Percentiles rank a stretch among this genome's conserved stretches.
phyloP scores from a whole-genome alignment of 208 protist genomes.

The Leishmania tropica region DNA sequence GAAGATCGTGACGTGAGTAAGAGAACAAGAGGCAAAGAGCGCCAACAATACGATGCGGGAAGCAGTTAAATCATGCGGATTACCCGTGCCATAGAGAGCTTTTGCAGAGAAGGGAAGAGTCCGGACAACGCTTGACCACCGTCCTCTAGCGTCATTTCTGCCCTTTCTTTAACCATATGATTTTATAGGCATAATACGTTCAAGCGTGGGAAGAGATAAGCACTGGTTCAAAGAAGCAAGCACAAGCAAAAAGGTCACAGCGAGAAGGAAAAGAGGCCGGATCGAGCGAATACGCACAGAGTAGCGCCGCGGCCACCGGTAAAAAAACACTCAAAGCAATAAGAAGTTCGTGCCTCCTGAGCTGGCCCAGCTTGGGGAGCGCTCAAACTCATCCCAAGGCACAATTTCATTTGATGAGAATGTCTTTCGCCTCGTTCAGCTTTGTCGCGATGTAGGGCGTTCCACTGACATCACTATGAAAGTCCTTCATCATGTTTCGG shows the following conservation, averaged over 20 bases:
- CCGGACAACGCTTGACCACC: not conserved
- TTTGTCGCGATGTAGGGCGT: conserved; percentile 76
- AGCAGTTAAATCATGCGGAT: not conserved
- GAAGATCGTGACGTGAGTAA: not conserved
- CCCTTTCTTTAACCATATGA: not conserved
- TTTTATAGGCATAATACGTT: not conserved
- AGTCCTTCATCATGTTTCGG: conserved; percentile 65
- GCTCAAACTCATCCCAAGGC: not conserved
- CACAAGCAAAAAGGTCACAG: not conserved
- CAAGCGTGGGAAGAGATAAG: not conserved
- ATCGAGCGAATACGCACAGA: not conserved
- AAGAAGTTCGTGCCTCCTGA: not conserved
- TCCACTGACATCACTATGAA: conserved; percentile 79
- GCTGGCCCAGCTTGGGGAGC: not conserved
- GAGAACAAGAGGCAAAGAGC: not conserved
- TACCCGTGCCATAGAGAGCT: not conserved
- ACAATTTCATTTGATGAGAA: conserved; percentile 42
- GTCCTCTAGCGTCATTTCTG: not conserved
- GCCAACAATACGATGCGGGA: not conserved
- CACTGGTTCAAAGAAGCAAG: not conserved
- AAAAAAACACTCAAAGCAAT: not conserved
- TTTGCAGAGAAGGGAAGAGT: not conserved
- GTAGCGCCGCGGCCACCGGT: not conserved
- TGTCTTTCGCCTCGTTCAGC: conserved; percentile 83
- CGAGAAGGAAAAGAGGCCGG: not conserved